phyloP scores from a whole-genome alignment of 495 filamentous ascomycete genomes.

The Trichocladium uniseriatum region DNA sequence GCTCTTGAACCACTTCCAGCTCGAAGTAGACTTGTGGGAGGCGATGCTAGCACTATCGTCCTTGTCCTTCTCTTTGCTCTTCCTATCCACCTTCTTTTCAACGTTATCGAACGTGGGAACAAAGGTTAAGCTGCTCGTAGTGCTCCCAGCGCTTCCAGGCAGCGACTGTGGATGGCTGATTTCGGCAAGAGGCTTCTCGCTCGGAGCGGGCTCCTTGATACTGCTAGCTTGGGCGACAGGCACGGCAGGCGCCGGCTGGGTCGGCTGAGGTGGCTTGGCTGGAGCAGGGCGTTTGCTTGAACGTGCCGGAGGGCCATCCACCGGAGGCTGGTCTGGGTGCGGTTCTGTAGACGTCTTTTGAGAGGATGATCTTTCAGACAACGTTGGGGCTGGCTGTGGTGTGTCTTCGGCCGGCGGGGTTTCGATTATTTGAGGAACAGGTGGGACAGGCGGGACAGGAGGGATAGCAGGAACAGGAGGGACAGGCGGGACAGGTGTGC shows the following conservation, averaged over 20 bases:
- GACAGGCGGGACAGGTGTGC: not conserved
- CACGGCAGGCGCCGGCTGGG: no score
- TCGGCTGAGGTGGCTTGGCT: constrained; percentile 23
- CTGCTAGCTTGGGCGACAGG: constrained; percentile 3
- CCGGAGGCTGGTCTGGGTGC: constrained; percentile 19
- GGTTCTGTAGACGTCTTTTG: constrained; percentile 33
- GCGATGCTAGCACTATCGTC: constrained; percentile 34
- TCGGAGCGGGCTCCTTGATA: constrained; percentile 14
- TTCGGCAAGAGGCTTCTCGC: constrained; percentile 43
- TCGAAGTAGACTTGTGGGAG: constrained; percentile 72
- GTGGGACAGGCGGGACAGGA: constrained; percentile 13
- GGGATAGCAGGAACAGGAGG: not conserved
- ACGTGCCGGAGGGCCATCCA: constrained; percentile 36
- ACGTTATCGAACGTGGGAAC: constrained; percentile 64
- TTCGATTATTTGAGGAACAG: constrained; percentile 61
- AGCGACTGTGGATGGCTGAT: constrained; percentile 56
- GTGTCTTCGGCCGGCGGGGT: constrained; percentile 47
- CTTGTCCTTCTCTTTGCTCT: constrained; percentile 48
- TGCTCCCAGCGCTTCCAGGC: constrained; percentile 54
- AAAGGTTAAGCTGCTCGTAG: constrained; percentile 73
- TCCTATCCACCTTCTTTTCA: constrained; percentile 59
- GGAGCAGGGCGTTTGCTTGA: constrained; percentile 39
- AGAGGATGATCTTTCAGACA: constrained; percentile 48
- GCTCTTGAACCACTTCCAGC: constrained; percentile 56
- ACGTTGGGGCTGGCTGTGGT: constrained; percentile 26